Conservation (phyloP, 306 rosid species). For the Neltuma alba region DNA sequence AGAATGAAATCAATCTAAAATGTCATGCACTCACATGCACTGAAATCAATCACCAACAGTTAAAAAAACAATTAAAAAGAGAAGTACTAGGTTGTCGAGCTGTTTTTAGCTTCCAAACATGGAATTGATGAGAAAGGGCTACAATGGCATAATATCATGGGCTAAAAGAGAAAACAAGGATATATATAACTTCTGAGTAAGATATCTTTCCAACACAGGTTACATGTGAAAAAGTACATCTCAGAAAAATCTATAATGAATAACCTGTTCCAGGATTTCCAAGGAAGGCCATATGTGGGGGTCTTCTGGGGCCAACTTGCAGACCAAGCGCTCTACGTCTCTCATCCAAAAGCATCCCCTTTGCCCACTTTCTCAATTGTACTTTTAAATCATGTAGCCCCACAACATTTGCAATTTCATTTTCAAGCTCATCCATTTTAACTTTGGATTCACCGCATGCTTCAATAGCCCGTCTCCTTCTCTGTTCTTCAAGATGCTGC, state of each 20-base stretch:
- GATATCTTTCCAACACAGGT: constrained; percentile 1
- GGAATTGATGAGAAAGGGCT: background rate
- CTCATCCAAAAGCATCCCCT: constrained; percentile 99
- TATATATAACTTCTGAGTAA: constrained; percentile 3
- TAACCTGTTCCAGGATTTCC: constrained; percentile 99
- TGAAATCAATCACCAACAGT: background rate
- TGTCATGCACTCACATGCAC: background rate
- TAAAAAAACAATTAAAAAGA: background rate
- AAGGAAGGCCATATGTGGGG: constrained; percentile 99
- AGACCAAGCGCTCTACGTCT: constrained; percentile 93
- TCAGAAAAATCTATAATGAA: constrained; percentile 21
- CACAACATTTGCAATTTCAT: constrained; percentile 76
- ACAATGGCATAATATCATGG: background rate
- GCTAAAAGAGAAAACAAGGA: background rate
- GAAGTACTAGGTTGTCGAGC: background rate
- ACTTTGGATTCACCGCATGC: constrained; percentile 90
- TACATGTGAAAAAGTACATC: background rate
- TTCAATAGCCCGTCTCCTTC: constrained; percentile 76
- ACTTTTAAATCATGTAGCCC: constrained; percentile 86
- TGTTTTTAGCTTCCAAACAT: background rate
- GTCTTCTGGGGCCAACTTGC: constrained; percentile 81
- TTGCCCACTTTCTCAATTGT: constrained; percentile 93
- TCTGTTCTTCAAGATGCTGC: constrained; percentile 76
- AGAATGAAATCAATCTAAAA: background rate
- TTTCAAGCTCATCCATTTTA: constrained; percentile 87